Percentiles rank a stretch among this genome's conserved stretches.
phyloP scores from a whole-genome alignment of 257 asterid genomes.

The Ajuga chamaepitys region DNA sequence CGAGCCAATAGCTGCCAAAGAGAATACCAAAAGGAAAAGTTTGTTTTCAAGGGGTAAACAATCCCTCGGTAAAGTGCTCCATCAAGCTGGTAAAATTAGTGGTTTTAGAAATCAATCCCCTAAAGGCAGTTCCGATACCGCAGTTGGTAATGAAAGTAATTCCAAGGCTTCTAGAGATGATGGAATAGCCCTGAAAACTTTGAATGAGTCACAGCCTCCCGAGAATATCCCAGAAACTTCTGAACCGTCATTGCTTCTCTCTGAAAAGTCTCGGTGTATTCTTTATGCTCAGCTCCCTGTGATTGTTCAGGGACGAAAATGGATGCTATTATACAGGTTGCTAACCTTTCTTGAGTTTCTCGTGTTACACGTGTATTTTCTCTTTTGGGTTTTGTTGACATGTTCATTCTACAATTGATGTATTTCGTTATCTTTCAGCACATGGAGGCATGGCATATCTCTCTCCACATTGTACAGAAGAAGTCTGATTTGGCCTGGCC shows the following conservation, averaged over 20 bases:
- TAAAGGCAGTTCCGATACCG: conserved; percentile 43
- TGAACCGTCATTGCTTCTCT: conserved; percentile 81
- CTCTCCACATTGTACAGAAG: conserved; percentile 86
- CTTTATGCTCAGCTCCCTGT: conserved; percentile 70
- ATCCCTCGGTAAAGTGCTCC: conserved; percentile 56
- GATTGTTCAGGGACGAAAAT: conserved; percentile 74
- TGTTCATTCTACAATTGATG: neutral
- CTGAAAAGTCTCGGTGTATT: conserved; percentile 56
- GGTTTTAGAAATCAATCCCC: conserved; percentile 53
- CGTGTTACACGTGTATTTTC: neutral
- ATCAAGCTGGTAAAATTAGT: conserved; percentile 60
- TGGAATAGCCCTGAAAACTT: conserved; percentile 40
- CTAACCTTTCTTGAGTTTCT: neutral
- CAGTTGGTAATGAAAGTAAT: conserved; percentile 29
- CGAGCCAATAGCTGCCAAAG: conserved; percentile 41
- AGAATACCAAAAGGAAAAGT: conserved; percentile 56
- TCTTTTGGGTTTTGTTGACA: neutral
- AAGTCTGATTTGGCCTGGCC: conserved; percentile 93
- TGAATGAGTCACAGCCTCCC: conserved; percentile 24
- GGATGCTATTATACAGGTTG: conserved; percentile 87
- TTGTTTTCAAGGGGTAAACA: conserved; percentile 69
- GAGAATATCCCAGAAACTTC: conserved; percentile 64
- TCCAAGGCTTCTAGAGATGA: conserved; percentile 29
- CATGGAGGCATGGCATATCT: conserved; percentile 95
- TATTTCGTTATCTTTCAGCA: conserved; percentile 40